phyloP scores from a whole-genome alignment of 352 stramenopile genomes.

The Lagenidium giganteum region DNA sequence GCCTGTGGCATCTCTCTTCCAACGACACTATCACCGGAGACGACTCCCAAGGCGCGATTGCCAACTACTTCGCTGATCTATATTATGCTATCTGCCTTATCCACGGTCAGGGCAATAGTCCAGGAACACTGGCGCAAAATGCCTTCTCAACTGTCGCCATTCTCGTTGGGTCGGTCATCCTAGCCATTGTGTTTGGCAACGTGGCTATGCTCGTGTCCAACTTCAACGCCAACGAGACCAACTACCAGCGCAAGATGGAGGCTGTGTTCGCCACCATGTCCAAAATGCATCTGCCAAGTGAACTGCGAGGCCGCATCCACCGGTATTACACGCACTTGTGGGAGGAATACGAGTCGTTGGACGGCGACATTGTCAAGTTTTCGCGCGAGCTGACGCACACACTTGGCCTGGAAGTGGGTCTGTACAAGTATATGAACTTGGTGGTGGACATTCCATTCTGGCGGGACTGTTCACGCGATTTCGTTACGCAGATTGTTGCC shows the following conservation, averaged over 20 bases:
- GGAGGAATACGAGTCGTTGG: constrained; percentile 31
- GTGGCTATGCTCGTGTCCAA: constrained; percentile 14
- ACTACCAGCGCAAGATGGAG: constrained; percentile 32
- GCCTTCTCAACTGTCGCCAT: constrained; percentile 10
- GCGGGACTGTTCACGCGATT: constrained; percentile 22
- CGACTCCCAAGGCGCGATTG: not conserved
- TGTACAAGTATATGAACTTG: constrained; percentile 32
- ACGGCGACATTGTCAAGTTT: constrained; percentile 27
- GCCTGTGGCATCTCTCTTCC: constrained; percentile 18
- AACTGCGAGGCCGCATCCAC: constrained; percentile 28
- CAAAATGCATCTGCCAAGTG: constrained; percentile 22
- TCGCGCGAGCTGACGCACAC: constrained; percentile 25
- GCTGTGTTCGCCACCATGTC: constrained; percentile 30
- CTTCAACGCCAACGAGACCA: constrained; percentile 14
- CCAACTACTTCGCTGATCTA: constrained; percentile 15
- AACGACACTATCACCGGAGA: not conserved
- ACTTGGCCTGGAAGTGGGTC: constrained; percentile 25
- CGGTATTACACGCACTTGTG: constrained; percentile 40
- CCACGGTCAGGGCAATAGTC: constrained; percentile 7
- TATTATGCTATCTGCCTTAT: constrained; percentile 14
- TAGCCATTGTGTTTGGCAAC: constrained; percentile 13
- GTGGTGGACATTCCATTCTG: constrained; percentile 25
- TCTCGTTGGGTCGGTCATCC: constrained; percentile 10
- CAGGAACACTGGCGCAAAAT: constrained; percentile 1
- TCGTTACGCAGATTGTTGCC: constrained; percentile 29